Base-by-base conservation (phyloP, 2,329 filamentous ascomycete genomes). In the Ceratocystis harringtonii region DNA sequence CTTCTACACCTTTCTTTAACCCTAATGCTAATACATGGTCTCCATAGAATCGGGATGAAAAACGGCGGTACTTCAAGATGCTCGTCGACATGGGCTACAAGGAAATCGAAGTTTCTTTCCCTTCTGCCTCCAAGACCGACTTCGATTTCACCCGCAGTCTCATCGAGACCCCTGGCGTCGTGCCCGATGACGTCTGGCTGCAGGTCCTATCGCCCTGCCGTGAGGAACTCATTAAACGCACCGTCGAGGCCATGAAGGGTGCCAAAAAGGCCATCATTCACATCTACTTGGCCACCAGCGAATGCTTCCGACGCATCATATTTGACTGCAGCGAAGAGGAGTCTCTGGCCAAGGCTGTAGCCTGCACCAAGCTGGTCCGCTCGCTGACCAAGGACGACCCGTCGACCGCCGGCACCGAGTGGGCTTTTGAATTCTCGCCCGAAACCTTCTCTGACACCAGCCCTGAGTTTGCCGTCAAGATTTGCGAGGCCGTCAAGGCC, bases 61-160 rank as follows among this genome's bases (percentile, higher is more conserved):
- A 97, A 78, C 94, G 88, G 84, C 80, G 81, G 68, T 97, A 92
- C 81, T 97, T 97, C 80, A 86, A 92, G 77, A 95, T 95, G 90
- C 84, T 97, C 64, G 84, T 87, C 72, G 85, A 92, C 68, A 81
- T 96, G 62, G 92, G 94, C 71, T 97, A 95, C 81, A 97, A 96
- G 78, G 92, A 97, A 77, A 96, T 97, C 70, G 92, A 97, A 74
- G 88, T 96, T 22, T 94, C 92, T 3, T 97, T 96, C 77, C 92
- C 92, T 62, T 95, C 91, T 0, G 91, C 92, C 15, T 96, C 91
- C 48, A 88, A 95, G 74, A 96, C 89, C 72, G 94, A 97, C 78
- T 97, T 92, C 78, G 90, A 96, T 79, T 97, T 97, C 73, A 69
- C 91, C 50, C 83, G 90, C 70, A 85, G 87, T 72, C 79, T 97